These are phyloP conservation scores for Tetragonia tetragonoides DNA, from an alignment of 148 eudicot species.

Conservation along the genomic window DNA sequence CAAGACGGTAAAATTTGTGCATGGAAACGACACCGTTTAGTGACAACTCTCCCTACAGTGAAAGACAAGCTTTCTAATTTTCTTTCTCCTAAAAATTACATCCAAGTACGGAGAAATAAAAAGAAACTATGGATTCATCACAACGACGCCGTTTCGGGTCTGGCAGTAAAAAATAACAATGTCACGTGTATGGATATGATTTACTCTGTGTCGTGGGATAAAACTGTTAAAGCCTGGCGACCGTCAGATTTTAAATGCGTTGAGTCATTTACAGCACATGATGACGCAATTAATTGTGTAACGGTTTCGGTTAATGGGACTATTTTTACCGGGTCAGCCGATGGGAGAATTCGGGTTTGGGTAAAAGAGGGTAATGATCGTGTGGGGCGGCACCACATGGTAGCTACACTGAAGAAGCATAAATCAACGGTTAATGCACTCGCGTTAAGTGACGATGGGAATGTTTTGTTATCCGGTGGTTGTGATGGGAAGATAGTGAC, in stretches of 20 bases:
- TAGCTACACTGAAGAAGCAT: constrained; percentile 22
- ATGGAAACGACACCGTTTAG: constrained; percentile 42
- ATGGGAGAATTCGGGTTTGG: constrained; percentile 37
- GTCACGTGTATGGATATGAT: constrained; percentile 9
- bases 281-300: constrained; percentile 41
- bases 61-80: constrained; percentile 29
- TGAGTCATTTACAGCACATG: constrained; percentile 38
- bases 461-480: constrained; percentile 34
- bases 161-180: constrained; percentile 21
- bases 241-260: constrained; percentile 32
- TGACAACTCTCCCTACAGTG: constrained; percentile 29
- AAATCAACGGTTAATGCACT: constrained; percentile 38
- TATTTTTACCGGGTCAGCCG: constrained; percentile 39
- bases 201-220: constrained; percentile 48
- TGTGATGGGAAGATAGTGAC: constrained; percentile 30
- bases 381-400: constrained; percentile 16
- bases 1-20: constrained; percentile 40
- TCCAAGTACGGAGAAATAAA: constrained; percentile 33
- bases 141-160: constrained; percentile 41
- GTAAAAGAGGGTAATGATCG: constrained; percentile 6
- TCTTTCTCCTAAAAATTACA: constrained; percentile 28
- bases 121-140: constrained; percentile 39
- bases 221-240: constrained; percentile 37
- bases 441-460: constrained; percentile 33
- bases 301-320: constrained; percentile 20